Evolutionary conservation across 805 yeast genomes (phyloP), one percentile per base, ranked within the genome.

Genomic region (Scheffersomyces amazonensis): DNA sequence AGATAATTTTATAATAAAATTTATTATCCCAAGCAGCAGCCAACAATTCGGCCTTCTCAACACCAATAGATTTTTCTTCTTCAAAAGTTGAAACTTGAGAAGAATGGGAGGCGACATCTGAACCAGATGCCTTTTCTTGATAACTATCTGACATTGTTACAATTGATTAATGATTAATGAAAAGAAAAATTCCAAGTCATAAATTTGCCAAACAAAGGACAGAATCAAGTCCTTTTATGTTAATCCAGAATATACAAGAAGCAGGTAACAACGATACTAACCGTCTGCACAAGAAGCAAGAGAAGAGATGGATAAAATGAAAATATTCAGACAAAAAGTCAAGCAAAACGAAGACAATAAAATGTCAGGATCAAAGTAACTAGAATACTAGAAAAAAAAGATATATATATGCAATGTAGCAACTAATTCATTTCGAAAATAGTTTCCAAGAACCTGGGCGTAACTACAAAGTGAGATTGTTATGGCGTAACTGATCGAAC

Each of bases 41-140:
- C 44, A 78, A 66, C 20, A 78, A 62, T 54, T 82, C 86, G 16
- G 75, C 69, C 46, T 74, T 76, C 38, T 73, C 57, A 22, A 82
- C 78, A 46, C 86, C 87, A 37, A 71, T 56, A 16, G 74, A 65
- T 45, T 53, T 61, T 28, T 42, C 46, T 22, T 37, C 40, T 13
- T 5, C 6, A 5, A 5, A 6, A n/a, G n/a, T 8, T 27, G 30
- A 27, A 5, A 27, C 16, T 13, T 5, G 16, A 5, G n/a, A 17
- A 5, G n/a, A 16, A 10, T 16, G 5, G 16, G 30, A 27, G 15
- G n/a, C 15, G 6, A 27, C 5, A 27, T 27, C 30, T 5, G 30
- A 27, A 5, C 7, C 15, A 6, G 30, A 27, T 27, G 15, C 15
- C 17, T 27, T 27, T n/a, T 27, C 17, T 13, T 13, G 17, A 27